These are phyloP conservation scores for Aspergillus taichungensis DNA, from an alignment of 495 filamentous ascomycete genomes.

Conservation along the genomic window DNA sequence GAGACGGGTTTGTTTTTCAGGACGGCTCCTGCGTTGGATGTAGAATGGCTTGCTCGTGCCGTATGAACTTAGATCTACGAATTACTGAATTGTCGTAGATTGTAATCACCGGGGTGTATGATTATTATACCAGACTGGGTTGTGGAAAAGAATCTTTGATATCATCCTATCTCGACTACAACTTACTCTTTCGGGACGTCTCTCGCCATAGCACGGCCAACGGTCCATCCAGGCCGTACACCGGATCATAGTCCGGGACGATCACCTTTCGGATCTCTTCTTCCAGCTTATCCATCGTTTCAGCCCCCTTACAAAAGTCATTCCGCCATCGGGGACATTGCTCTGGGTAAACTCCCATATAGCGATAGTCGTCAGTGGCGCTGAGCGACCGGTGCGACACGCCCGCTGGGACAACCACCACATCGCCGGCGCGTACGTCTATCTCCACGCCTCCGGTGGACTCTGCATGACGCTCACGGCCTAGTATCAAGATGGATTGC, in stretches of 20 bases:
- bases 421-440: slow-evolving; percentile 5
- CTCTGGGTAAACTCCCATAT: slow-evolving; percentile 7
- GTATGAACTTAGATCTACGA: too few relatives aligned
- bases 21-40: background rate
- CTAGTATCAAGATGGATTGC: background rate
- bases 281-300: slow-evolving; percentile 1
- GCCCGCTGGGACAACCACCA: slow-evolving; percentile 5
- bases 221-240: slow-evolving; percentile 2
- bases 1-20: background rate
- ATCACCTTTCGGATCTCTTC: slow-evolving; percentile 1
- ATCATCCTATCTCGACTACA: background rate
- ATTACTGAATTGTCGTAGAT: too few relatives aligned
- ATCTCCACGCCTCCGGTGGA: slow-evolving; percentile 5
- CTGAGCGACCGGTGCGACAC: slow-evolving; percentile 5
- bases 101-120: too few relatives aligned
- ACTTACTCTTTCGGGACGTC: background rate
- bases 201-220: background rate
- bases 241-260: slow-evolving; percentile 2
- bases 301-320: slow-evolving; percentile 3
- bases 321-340: slow-evolving; percentile 1
- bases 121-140: background rate
- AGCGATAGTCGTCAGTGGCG: slow-evolving; percentile 1
- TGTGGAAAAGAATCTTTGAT: slow-evolving; percentile 1
- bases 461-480: background rate
- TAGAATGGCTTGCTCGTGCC: too few relatives aligned